phyloP scores from a whole-genome alignment of 352 stramenopile species.

The Phytophthora hybrid region DNA sequence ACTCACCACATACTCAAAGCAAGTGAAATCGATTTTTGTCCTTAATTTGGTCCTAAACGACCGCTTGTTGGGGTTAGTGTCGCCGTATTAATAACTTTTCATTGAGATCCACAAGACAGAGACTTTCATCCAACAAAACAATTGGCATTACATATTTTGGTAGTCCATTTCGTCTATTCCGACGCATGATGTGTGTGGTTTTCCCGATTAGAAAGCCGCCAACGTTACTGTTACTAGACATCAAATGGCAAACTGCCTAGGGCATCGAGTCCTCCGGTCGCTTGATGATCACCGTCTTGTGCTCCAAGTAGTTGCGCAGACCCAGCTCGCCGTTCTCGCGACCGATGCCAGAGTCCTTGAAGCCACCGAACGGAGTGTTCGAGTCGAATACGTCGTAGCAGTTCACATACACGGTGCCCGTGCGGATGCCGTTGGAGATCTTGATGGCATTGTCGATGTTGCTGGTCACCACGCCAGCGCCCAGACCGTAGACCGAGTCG shows the following conservation, averaged over 20 bases:
- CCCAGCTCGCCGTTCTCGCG: conserved; percentile 78
- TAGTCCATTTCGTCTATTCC: background rate
- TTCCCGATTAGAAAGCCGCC: conserved; percentile 6
- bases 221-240: conserved; percentile 24
- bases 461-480: conserved; percentile 88
- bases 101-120: too few relatives aligned
- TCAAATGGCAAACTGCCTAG: conserved; percentile 24
- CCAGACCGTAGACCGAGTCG: conserved; percentile 86
- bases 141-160: background rate
- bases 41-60: too few relatives aligned
- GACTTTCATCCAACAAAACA: too few relatives aligned
- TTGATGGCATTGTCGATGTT: conserved; percentile 84
- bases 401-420: conserved; percentile 95
- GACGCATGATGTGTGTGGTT: conserved; percentile 1
- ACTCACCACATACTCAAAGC: too few relatives aligned
- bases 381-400: conserved; percentile 91
- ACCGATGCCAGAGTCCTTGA: conserved; percentile 85
- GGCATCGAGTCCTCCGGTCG: conserved; percentile 57
- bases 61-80: too few relatives aligned
- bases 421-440: conserved; percentile 87
- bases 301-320: conserved; percentile 78
- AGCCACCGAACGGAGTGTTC: conserved; percentile 86
- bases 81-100: too few relatives aligned
- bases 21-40: too few relatives aligned
- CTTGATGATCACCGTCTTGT: conserved; percentile 76